Evolutionary conservation across 768 basidiomycete species (phyloP).

Genomic region (Candolleomyces efflorescens): DNA sequence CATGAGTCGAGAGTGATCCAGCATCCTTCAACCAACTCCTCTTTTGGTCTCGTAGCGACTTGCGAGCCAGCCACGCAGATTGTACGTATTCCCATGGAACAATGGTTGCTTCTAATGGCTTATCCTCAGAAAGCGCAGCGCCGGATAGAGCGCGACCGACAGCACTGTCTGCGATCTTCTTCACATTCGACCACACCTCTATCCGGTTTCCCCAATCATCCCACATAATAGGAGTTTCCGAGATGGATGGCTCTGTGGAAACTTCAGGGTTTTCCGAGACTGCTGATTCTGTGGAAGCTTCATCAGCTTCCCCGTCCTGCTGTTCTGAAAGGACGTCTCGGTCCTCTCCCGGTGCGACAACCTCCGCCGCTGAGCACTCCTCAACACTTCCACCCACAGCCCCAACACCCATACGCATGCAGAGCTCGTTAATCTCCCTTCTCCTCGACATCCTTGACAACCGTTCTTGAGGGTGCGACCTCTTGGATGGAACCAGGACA

Average conservation of each 20-base stretch:
- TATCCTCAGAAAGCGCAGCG: slow-evolving; percentile 27
- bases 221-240: slow-evolving; percentile 39
- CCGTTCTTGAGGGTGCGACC: slow-evolving; percentile 53
- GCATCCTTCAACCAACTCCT: slow-evolving; percentile 60
- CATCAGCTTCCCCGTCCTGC: slow-evolving; percentile 3
- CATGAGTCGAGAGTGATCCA: slow-evolving; percentile 17
- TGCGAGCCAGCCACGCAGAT: slow-evolving; percentile 60
- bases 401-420: slow-evolving; percentile 80
- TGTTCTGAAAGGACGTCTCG: slow-evolving; percentile 8
- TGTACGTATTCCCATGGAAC: slow-evolving; percentile 68
- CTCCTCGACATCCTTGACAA: slow-evolving; percentile 56
- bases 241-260: neutral
- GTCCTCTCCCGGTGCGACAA: no score
- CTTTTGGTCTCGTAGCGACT: slow-evolving; percentile 45
- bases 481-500: slow-evolving; percentile 58
- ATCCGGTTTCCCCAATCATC: slow-evolving; percentile 67
- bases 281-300: neutral
- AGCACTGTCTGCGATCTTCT: slow-evolving; percentile 71
- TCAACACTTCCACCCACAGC: slow-evolving; percentile 67
- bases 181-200: slow-evolving; percentile 66
- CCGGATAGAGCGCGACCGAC: slow-evolving; percentile 59
- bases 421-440: slow-evolving; percentile 74
- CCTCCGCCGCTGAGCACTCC: slow-evolving; percentile 25
- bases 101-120: slow-evolving; percentile 49
- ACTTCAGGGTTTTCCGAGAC: neutral